Evolutionary conservation across 2,329 filamentous ascomycete species (phyloP).

Genomic region (Neobulgaria alba): DNA sequence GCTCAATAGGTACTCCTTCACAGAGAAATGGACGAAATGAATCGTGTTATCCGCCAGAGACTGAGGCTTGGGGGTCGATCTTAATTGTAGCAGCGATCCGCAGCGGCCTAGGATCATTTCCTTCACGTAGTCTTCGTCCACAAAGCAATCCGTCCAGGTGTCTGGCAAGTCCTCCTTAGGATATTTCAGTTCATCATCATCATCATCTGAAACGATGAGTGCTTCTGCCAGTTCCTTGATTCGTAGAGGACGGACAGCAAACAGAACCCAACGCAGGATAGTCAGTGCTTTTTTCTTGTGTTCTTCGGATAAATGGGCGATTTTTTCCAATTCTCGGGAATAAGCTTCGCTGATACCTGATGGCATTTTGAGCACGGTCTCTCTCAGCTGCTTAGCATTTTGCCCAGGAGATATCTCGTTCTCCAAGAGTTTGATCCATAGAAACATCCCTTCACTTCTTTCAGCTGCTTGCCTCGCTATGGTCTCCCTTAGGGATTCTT

Average conservation of each 20-base stretch:
- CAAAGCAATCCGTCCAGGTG: too few species aligned
- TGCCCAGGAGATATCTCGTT: constrained; percentile 4
- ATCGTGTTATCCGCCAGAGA: constrained; percentile 10
- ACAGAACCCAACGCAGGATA: background rate
- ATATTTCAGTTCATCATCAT: background rate
- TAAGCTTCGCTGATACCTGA: background rate
- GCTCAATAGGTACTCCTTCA: constrained; percentile 14
- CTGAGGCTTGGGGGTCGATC: background rate
- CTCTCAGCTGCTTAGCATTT: constrained; percentile 1
- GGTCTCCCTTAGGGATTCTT: background rate
- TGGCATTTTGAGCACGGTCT: background rate
- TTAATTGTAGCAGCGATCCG: constrained; percentile 26
- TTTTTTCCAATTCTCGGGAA: background rate
- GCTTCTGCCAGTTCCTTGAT: background rate
- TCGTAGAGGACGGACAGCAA: background rate
- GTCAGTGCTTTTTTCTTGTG: background rate
- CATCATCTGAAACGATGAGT: background rate
- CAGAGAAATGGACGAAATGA: constrained; percentile 18
- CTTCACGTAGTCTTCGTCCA: constrained; percentile 27
- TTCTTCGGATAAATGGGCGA: background rate
- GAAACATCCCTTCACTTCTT: constrained; percentile 12
- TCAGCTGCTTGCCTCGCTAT: constrained; percentile 2
- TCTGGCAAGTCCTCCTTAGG: constrained; percentile 15
- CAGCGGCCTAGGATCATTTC: constrained; percentile 26
- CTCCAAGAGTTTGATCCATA: constrained; percentile 12